Percentiles rank a stretch among this genome's conserved stretches.
phyloP scores from a whole-genome alignment of 192 early-diverging fungal species.

The Coemansia sp. region DNA sequence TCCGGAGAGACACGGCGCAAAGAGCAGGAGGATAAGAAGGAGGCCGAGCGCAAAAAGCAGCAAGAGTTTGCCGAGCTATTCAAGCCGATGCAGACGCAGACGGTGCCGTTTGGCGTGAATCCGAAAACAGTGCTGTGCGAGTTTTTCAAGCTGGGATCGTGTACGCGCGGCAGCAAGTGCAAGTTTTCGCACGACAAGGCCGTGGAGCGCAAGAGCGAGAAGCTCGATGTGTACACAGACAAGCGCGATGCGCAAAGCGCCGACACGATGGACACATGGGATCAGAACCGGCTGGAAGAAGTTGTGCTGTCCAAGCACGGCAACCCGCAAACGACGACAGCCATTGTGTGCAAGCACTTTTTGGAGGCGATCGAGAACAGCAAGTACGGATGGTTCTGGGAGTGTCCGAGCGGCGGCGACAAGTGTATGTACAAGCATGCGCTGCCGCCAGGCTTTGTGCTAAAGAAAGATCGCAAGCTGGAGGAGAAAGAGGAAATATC shows the following conservation, averaged over 20 bases:
- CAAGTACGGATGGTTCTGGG: conserved; percentile 99
- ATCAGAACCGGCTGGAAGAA: conserved; percentile 85
- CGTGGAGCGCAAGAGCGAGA: conserved; percentile 83
- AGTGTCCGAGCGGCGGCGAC: conserved; percentile 92
- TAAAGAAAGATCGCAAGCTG: conserved; percentile 89
- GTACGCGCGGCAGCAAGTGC: conserved; percentile 89
- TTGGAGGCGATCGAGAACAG: conserved; percentile 92
- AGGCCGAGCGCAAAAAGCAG: conserved; percentile 81
- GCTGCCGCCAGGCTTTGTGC: conserved; percentile 91
- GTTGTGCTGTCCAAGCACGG: conserved; percentile 83
- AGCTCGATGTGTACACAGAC: conserved; percentile 95
- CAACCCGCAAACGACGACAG: conserved; percentile 84
- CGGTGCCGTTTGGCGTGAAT: conserved; percentile 97
- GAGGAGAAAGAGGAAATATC: conserved; percentile 82
- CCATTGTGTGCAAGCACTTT: conserved; percentile 98
- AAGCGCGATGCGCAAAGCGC: conserved; percentile 60
- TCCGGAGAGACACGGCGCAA: conserved; percentile 63
- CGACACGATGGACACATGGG: conserved; percentile 97
- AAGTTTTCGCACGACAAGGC: conserved; percentile 97
- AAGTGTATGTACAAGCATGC: conserved; percentile 97
- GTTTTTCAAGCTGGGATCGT: conserved; percentile 88
- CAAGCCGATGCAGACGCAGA: conserved; percentile 86
- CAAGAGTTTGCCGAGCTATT: conserved; percentile 88
- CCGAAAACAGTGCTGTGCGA: conserved; percentile 94
- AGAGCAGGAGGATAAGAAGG: conserved; percentile 64